A percentile compares a stretch with the other conserved stretches of the same genome.
Evolutionary conservation across 352 stramenopile species (phyloP).

Genomic region (Phytophthora cajani): DNA sequence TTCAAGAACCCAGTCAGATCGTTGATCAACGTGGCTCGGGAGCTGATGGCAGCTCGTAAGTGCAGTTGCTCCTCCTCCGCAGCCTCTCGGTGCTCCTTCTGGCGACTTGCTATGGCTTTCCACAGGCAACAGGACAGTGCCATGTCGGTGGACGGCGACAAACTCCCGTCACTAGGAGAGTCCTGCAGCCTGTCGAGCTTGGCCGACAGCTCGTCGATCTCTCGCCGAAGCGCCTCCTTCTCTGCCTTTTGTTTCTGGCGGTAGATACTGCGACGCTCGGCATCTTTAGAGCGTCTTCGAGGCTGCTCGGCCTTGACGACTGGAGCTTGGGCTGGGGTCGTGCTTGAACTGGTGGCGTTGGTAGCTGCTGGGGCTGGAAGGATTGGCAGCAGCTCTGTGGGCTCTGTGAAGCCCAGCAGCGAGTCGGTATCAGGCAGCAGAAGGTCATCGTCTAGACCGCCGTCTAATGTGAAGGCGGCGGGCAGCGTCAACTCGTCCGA

Average conservation of each 20-base stretch:
- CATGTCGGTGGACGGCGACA: constrained; percentile 21
- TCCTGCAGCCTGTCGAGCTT: constrained; percentile 37
- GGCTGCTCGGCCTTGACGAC: background rate
- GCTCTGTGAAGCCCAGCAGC: constrained; percentile 1
- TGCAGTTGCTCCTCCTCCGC: constrained; percentile 33
- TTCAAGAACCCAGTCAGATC: constrained; percentile 34
- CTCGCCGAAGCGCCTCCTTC: constrained; percentile 35
- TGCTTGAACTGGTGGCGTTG: background rate
- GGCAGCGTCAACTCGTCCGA: constrained; percentile 29
- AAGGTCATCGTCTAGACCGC: constrained; percentile 6
- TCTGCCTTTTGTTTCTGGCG: constrained; percentile 46
- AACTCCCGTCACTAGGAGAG: background rate
- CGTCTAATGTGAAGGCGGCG: constrained; percentile 8
- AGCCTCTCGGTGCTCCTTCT: constrained; percentile 29
- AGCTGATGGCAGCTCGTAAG: constrained; percentile 35
- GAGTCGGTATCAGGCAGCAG: constrained; percentile 5
- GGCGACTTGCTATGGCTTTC: constrained; percentile 40
- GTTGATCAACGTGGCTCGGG: constrained; percentile 35
- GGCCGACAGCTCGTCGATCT: constrained; percentile 39
- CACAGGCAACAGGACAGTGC: constrained; percentile 35
- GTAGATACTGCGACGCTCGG: constrained; percentile 41
- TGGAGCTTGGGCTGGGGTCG: background rate
- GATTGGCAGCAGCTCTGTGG: constrained; percentile 1
- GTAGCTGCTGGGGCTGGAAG: background rate
- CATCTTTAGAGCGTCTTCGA: constrained; percentile 32